Evolutionary conservation across 1,284 basidiomycete genomes (phyloP).

Genomic region (Ganoderma resinaceum): DNA sequence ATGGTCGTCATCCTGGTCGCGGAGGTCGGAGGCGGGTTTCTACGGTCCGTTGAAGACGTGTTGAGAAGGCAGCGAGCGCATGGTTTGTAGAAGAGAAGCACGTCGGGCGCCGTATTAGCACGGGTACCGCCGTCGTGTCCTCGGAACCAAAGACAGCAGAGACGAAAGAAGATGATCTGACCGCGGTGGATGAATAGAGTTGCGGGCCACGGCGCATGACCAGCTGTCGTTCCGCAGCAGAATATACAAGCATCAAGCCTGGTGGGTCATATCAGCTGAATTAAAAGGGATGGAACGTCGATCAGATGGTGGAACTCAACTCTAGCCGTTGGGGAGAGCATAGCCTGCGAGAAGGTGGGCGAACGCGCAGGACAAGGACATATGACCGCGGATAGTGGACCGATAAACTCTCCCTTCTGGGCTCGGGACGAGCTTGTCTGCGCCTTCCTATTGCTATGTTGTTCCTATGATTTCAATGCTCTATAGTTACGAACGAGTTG

Average conservation of each 20-base stretch:
- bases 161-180: constrained; percentile 4
- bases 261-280: constrained; percentile 3
- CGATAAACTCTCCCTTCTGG: neutral
- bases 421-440: neutral
- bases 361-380: constrained; percentile 1
- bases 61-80: constrained; percentile 13
- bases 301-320: neutral
- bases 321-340: neutral
- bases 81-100: constrained; percentile 21
- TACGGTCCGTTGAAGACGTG: constrained; percentile 16
- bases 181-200: constrained; percentile 8
- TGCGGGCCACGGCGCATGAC: neutral
- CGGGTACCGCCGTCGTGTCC: constrained; percentile 2
- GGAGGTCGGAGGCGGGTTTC: neutral
- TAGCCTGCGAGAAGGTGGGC: constrained; percentile 4
- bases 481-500: neutral
- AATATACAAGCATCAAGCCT: neutral
- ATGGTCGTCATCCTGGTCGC: constrained; percentile 8
- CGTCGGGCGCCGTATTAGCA: constrained; percentile 15
- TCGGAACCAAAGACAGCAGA: constrained; percentile 7
- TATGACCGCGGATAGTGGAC: constrained; percentile 7
- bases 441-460: neutral
- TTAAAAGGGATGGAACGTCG: neutral
- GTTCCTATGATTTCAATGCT: neutral
- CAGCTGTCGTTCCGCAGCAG: neutral